phyloP scores from a whole-genome alignment of 768 basidiomycete genomes.

The Lactifluus echinatus region DNA sequence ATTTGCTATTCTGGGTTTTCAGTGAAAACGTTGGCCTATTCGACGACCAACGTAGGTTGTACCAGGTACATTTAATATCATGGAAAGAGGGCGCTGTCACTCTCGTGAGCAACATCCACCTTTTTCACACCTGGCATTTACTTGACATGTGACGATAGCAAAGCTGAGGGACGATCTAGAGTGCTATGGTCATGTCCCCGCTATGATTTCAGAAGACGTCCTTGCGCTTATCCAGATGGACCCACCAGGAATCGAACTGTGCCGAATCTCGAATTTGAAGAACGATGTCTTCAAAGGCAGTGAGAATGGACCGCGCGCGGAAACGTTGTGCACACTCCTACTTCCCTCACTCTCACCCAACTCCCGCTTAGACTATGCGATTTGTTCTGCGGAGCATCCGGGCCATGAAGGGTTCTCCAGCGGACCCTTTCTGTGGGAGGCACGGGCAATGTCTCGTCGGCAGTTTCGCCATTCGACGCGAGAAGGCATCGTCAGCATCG shows the following conservation, averaged over 20 bases:
- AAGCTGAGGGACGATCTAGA: not conserved
- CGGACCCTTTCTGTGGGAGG: no score
- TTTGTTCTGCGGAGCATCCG: not conserved
- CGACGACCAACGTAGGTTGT: not conserved
- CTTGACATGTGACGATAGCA: not conserved
- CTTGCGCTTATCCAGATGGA: not conserved
- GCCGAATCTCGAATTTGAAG: not conserved
- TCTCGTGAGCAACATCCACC: not conserved
- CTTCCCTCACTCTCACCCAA: not conserved
- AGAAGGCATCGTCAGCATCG: no score
- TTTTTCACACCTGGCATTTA: not conserved
- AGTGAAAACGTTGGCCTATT: not conserved
- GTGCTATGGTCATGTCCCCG: not conserved
- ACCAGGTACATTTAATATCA: not conserved
- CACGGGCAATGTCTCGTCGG: no score
- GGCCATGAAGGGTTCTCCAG: no score
- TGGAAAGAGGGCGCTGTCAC: slow-evolving; percentile 7
- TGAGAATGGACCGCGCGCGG: not conserved
- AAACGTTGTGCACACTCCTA: not conserved
- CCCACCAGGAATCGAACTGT: not conserved
- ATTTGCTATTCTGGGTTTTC: not conserved
- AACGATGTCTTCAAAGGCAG: not conserved
- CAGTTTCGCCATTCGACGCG: no score
- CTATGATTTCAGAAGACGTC: slow-evolving; percentile 1
- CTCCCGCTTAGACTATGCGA: not conserved